A percentile compares a stretch with the other conserved stretches of the same genome.
These are phyloP conservation scores for Ophiognomonia clavigignenti-juglandacearum DNA, from an alignment of 2,329 filamentous ascomycete genomes.

Conservation along the genomic window DNA sequence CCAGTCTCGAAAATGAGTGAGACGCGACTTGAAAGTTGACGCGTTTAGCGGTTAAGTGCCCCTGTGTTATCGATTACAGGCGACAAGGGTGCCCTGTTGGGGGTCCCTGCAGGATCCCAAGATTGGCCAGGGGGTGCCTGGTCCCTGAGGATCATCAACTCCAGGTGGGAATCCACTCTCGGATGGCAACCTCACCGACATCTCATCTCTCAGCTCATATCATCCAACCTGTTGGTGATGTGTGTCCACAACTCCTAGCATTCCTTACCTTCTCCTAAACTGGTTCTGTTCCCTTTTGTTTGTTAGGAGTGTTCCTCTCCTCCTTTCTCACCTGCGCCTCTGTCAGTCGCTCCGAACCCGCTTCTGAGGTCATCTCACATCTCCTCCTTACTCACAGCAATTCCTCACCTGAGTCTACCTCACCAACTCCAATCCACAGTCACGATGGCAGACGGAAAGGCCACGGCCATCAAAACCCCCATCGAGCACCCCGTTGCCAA, in stretches of 20 bases:
- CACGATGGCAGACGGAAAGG: not conserved
- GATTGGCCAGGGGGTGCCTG: too few relatives aligned
- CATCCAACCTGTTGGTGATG: not conserved
- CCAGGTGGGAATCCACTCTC: not conserved
- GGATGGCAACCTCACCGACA: not conserved
- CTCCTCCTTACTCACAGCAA: not conserved
- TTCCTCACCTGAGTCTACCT: not conserved
- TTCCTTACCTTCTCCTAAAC: not conserved
- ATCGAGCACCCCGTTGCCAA: slow-evolving; percentile 52
- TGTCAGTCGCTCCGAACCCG: too few relatives aligned
- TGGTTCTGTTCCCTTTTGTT: too few relatives aligned
- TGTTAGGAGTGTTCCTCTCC: too few relatives aligned
- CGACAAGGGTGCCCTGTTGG: not conserved
- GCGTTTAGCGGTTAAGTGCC: slow-evolving; percentile 3
- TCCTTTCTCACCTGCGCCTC: too few relatives aligned
- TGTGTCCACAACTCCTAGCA: not conserved
- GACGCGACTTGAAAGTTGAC: slow-evolving; percentile 13
- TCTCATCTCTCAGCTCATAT: not conserved
- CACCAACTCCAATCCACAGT: not conserved
- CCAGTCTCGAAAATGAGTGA: not conserved
- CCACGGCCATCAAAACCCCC: slow-evolving; percentile 42
- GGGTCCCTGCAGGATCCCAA: not conserved
- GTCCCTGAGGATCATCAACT: not conserved
- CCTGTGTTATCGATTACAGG: not conserved
- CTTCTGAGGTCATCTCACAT: too few relatives aligned